These are phyloP conservation scores for Lenwebbia sp. DNA, from an alignment of 345 rosid genomes.

Conservation along the genomic window DNA sequence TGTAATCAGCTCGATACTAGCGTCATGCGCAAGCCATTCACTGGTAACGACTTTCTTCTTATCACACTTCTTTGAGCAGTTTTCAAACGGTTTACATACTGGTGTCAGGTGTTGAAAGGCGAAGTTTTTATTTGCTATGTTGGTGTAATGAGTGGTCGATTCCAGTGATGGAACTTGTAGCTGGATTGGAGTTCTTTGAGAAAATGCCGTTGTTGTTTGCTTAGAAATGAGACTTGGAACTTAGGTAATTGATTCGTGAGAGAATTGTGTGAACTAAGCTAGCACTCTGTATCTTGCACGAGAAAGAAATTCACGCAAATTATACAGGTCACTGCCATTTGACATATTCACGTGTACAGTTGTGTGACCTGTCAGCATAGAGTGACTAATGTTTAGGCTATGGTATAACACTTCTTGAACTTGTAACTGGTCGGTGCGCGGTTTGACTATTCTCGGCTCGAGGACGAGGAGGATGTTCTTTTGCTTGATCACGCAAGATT, in stretches of 20 bases:
- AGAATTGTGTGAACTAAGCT: not conserved
- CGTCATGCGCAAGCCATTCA: conserved; percentile 61
- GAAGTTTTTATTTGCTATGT: not conserved
- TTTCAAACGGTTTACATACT: not conserved
- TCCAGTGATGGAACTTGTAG: not conserved
- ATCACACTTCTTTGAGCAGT: not conserved
- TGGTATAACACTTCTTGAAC: conserved; percentile 83
- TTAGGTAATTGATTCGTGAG: not conserved
- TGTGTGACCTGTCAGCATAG: no score
- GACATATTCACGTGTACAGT: no score
- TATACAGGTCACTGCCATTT: not conserved
- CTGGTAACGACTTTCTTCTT: conserved; percentile 22
- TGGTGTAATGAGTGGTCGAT: not conserved
- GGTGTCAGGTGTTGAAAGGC: not conserved
- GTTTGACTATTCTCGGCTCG: conserved; percentile 67
- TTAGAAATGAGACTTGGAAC: not conserved
- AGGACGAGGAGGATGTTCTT: conserved; percentile 86
- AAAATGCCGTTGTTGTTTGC: not conserved
- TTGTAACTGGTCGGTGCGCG: conserved; percentile 84
- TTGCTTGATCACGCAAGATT: conserved; percentile 78
- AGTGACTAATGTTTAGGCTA: conserved; percentile 60
- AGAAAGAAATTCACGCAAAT: not conserved
- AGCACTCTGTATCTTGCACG: not conserved
- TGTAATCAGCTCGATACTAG: conserved; percentile 79
- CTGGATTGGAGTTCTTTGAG: not conserved